Base-by-base conservation (phyloP, 495 filamentous ascomycete species). In the Ascobolus immersus region DNA sequence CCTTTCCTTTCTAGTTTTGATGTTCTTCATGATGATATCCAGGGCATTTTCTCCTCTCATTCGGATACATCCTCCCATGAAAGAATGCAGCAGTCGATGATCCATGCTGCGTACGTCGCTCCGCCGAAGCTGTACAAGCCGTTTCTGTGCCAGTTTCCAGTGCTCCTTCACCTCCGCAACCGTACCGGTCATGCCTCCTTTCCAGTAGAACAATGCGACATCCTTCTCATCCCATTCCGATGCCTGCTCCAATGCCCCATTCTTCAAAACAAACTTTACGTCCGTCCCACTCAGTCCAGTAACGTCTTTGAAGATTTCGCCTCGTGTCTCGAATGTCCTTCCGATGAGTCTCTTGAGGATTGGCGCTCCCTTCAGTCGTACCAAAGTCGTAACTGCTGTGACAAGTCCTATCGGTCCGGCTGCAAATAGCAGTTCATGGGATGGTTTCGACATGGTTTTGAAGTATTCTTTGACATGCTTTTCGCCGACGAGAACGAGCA, bases 401-500 rank as follows among this genome's bases (percentile, higher is more conserved):
- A 41, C 39, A 7, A 44, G 39, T 2, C 41, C 41, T 15, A 44
- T 44, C 11, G 39, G 41, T 2, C 39, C 34, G 2, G 41, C n/a
- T 4, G 39, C 41, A 7, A 37, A 44, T 5, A 44, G 39, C 2
- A 42, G 32, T 17, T 44, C 29, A 15, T 44, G 39, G 0, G 41
- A 42, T 8, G 34, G 13, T 5, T 31, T 28, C 15, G 21, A 35
- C 41, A 44, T 42, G 2, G 21, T 42, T 33, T 44, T 44, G 26
- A 44, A 44, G 15, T 44, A 44, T 1, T 33, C 41, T 13, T 44
- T 44, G 4, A 44, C 39, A 8, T 44, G 39, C 19, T 37, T 38
- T 15, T 44, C 41, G 11, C 41, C 41, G 2, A 42, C 41, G 11
- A 44, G 34, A 4, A 44, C 30, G 2, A 44, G 34, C 9, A 41